Conservation (phyloP, 2,329 filamentous ascomycete genomes). For the Clarireedia homoeocarpa region DNA sequence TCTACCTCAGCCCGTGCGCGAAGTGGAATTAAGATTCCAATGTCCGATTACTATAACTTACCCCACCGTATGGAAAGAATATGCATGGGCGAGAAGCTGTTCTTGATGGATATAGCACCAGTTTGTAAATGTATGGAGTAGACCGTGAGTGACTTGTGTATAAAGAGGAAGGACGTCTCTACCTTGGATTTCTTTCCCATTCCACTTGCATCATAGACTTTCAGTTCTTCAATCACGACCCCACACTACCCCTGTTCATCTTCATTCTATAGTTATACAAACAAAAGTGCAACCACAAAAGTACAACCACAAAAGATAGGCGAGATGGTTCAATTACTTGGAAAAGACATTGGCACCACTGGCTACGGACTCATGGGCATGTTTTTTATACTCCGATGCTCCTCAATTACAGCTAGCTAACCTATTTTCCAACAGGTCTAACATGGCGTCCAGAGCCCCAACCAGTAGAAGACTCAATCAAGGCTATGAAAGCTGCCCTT, state of each 20-base stretch:
- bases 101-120: too few relatives aligned
- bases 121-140: too few relatives aligned
- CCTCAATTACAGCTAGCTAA: background rate
- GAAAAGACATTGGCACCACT: constrained; percentile 22
- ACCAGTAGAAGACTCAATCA: constrained; percentile 42
- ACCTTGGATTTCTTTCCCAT: background rate
- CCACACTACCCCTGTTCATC: background rate
- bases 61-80: too few relatives aligned
- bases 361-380: constrained; percentile 24
- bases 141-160: too few relatives aligned
- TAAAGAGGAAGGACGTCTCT: background rate
- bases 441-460: constrained; percentile 28
- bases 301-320: background rate
- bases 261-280: background rate
- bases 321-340: constrained; percentile 22
- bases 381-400: background rate
- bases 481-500: constrained; percentile 47
- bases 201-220: background rate
- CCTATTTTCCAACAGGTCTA: constrained; percentile 20
- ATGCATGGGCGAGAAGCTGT: too few relatives aligned
- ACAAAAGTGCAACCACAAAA: background rate
- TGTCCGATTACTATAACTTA: too few relatives aligned
- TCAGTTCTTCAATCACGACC: too few relatives aligned
- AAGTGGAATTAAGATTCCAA: too few relatives aligned
- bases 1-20: too few relatives aligned